Evolutionary conservation across 1,139 yeast genomes (phyloP), one percentile per base, ranked within the genome.

Genomic region (Debaryomycetaceae sp.): DNA sequence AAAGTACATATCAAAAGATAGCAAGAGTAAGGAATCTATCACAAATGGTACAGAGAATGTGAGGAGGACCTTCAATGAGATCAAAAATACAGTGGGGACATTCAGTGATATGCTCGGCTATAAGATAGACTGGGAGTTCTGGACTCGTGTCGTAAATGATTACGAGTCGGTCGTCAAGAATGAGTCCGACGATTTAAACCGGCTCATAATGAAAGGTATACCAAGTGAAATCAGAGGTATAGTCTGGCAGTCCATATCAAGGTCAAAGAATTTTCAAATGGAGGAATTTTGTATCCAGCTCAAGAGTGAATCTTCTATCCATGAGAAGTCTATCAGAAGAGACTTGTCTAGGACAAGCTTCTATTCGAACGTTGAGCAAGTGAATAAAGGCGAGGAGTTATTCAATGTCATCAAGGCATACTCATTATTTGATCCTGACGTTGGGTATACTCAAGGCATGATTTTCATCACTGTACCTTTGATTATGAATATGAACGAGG

Each of bases 391-490:
- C 5, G 82, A 77, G 39, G 83, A 88, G 40, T 67, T 93, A 36
- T 87, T 74, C 60, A 81, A 83, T 49, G 84, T 93, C 33, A 80
- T 93, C 51, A 87, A 87, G 59, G 91, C 91, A 0, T 93, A 91
- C 65, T 83, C 95, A 20, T 68, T 89, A 42, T 86, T 82, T 62
- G 98, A 93, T 59, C 84, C 88, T 1, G 97, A 90, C 45, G 97
- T 93, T 36, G 99, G 99, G 0, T 93, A 93, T 60, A 93, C 97
- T 1, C 98, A 93, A 63, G 98, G 99, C 6, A 89, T 93, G 97
- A 96, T 95, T 2, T 91, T 93, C 58, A 80, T 93, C 39, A 80
- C 89, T 0, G 90, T 89, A 6, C 98, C 98, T 0, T 66, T 93
- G 44, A 72, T 90, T 43, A 76, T 91, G 70, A 88, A 87, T 56